Evolutionary conservation across 2,329 filamentous ascomycete genomes (phyloP).

Genomic region (Xylariomycetidae sp.): DNA sequence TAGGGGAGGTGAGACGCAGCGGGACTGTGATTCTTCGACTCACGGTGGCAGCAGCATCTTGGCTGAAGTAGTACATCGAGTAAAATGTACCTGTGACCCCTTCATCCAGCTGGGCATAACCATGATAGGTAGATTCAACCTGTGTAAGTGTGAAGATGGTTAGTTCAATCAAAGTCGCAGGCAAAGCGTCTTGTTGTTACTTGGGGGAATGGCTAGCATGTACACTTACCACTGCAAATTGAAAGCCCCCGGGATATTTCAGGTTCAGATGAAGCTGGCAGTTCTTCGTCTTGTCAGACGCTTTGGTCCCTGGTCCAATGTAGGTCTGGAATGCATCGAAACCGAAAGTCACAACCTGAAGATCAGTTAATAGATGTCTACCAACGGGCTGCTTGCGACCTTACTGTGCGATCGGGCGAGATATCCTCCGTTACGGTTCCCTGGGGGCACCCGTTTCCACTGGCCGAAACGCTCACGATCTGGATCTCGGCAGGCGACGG

Average conservation of each 20-base stretch:
- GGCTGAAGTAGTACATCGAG: constrained; percentile 42
- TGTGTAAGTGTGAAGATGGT: too few species aligned
- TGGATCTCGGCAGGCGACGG: constrained; percentile 36
- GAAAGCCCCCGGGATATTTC: constrained; percentile 41
- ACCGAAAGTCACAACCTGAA: constrained; percentile 39
- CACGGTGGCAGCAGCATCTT: constrained; percentile 36
- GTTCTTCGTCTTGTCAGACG: constrained; percentile 37
- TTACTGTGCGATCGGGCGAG: constrained; percentile 36
- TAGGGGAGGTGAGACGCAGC: neutral
- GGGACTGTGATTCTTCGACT: constrained; percentile 6
- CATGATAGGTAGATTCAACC: constrained; percentile 42
- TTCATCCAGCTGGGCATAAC: constrained; percentile 39
- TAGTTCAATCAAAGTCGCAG: too few species aligned
- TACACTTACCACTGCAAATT: constrained; percentile 32
- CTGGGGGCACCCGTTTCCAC: constrained; percentile 39
- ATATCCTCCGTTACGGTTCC: constrained; percentile 36
- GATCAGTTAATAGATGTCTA: constrained; percentile 5
- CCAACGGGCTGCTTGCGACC: constrained; percentile 2
- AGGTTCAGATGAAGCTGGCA: constrained; percentile 41
- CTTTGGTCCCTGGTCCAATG: constrained; percentile 35
- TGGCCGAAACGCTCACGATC: constrained; percentile 34
- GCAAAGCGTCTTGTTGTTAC: too few species aligned
- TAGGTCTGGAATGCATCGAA: constrained; percentile 42
- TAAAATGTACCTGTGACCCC: constrained; percentile 39
- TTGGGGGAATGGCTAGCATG: neutral